Percentiles rank a stretch among this genome's conserved stretches.
These are phyloP conservation scores for Candida patagonica DNA, from an alignment of 805 yeast species.

Conservation along the genomic window DNA sequence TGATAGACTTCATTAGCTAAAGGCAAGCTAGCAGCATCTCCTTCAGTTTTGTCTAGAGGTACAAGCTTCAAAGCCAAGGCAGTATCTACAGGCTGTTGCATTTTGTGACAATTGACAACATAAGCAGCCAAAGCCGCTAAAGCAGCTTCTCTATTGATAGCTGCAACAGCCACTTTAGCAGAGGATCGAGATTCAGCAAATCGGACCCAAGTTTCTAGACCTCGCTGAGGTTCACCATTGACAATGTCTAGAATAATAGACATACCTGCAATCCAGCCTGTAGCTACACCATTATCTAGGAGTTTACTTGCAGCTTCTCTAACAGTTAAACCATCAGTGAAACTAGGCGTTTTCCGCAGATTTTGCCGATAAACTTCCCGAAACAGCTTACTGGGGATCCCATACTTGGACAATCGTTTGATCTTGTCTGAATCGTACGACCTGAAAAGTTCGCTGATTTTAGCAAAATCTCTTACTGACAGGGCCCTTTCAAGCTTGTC, in stretches of 20 bases:
- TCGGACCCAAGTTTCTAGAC: constrained; percentile 26
- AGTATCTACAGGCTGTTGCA: constrained; percentile 13
- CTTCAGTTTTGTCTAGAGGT: constrained; percentile 14
- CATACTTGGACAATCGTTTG: neutral
- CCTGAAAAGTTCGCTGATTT: neutral
- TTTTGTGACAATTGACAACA: constrained; percentile 16
- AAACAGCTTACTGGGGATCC: neutral
- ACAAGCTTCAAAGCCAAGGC: constrained; percentile 22
- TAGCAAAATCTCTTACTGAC: neutral
- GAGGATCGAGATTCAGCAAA: constrained; percentile 23
- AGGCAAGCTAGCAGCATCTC: constrained; percentile 14
- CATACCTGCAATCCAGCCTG: constrained; percentile 20
- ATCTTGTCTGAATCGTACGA: neutral
- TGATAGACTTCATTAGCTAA: constrained; percentile 10
- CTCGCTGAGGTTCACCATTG: constrained; percentile 19
- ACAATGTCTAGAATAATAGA: constrained; percentile 19
- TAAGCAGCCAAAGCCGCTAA: constrained; percentile 27
- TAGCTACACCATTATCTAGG: constrained; percentile 8
- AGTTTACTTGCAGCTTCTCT: constrained; percentile 9
- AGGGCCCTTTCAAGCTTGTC: neutral
- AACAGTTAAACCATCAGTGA: constrained; percentile 1
- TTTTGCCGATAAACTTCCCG: neutral
- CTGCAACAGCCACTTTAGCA: constrained; percentile 12
- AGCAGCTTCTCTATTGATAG: constrained; percentile 23
- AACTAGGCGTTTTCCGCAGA: neutral